Conservation (phyloP, 2,329 filamentous ascomycete species). For the Fonsecaea multimorphosa region DNA sequence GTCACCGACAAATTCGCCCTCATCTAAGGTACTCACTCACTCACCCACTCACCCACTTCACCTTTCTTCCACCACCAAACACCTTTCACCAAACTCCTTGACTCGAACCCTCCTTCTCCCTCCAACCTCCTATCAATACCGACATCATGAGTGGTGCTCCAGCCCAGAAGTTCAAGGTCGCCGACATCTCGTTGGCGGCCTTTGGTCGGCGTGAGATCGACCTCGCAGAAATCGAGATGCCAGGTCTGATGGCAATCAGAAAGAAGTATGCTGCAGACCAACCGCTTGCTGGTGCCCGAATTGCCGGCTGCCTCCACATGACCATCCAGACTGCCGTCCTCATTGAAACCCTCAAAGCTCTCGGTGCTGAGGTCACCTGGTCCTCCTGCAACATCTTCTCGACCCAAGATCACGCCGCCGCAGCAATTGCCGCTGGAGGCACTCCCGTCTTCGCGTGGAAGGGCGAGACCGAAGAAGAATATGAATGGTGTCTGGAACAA, state of each 20-base stretch:
- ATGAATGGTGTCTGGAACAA: slow-evolving; percentile 99
- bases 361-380: slow-evolving; percentile 99
- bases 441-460: slow-evolving; percentile 86
- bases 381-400: slow-evolving; percentile 99
- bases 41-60: slow-evolving; percentile 5
- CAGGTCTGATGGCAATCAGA: slow-evolving; percentile 95
- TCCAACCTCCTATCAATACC: slow-evolving; percentile 4
- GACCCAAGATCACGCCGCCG: slow-evolving; percentile 97
- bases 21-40: too few relatives aligned
- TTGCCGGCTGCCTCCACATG: slow-evolving; percentile 99
- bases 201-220: slow-evolving; percentile 99
- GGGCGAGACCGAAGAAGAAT: slow-evolving; percentile 99
- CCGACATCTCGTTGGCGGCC: slow-evolving; percentile 95
- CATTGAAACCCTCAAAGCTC: slow-evolving; percentile 93
- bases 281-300: slow-evolving; percentile 91
- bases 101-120: neutral
- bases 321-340: slow-evolving; percentile 99
- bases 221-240: slow-evolving; percentile 95
- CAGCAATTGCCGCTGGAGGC: slow-evolving; percentile 91
- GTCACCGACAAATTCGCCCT: slow-evolving; percentile 21
- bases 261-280: slow-evolving; percentile 90
- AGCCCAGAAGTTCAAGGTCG: slow-evolving; percentile 96
- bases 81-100: slow-evolving; percentile 4
- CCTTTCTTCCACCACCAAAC: neutral
- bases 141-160: slow-evolving; percentile 68